Evolutionary conservation across 129 eudicot species (phyloP).

Genomic region (Centaurea solstitialis): DNA sequence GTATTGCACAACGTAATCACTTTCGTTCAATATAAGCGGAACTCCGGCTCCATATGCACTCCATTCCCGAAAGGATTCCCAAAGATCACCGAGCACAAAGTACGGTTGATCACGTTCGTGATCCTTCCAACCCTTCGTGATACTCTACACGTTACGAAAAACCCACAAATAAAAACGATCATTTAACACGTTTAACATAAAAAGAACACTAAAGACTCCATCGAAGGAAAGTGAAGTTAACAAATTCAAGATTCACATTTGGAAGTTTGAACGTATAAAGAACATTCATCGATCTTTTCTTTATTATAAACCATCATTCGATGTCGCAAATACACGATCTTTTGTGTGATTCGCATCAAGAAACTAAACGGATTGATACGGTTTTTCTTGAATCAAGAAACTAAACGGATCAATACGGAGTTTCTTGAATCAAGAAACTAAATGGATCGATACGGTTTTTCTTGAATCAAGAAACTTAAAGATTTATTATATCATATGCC

Average conservation of each 20-base stretch:
- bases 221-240: background rate
- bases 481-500: background rate
- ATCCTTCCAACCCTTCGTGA: constrained; percentile 46
- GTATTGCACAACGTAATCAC: constrained; percentile 68
- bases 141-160: constrained; percentile 42
- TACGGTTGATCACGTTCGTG: constrained; percentile 46
- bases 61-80: constrained; percentile 85
- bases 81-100: constrained; percentile 77
- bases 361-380: background rate
- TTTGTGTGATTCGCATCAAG: background rate
- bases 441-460: background rate
- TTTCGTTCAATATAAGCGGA: constrained; percentile 60
- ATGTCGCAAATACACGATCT: background rate
- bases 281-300: background rate
- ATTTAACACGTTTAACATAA: no score
- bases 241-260: background rate
- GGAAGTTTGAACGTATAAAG: background rate
- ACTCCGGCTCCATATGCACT: constrained; percentile 93
- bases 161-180: background rate
- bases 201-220: background rate
- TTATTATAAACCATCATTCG: background rate
- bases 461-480: background rate
- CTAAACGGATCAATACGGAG: background rate
- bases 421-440: background rate
- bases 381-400: background rate